These are phyloP conservation scores for Strobilomyces dryophilus DNA, from an alignment of 768 basidiomycete genomes.

Conservation along the genomic window DNA sequence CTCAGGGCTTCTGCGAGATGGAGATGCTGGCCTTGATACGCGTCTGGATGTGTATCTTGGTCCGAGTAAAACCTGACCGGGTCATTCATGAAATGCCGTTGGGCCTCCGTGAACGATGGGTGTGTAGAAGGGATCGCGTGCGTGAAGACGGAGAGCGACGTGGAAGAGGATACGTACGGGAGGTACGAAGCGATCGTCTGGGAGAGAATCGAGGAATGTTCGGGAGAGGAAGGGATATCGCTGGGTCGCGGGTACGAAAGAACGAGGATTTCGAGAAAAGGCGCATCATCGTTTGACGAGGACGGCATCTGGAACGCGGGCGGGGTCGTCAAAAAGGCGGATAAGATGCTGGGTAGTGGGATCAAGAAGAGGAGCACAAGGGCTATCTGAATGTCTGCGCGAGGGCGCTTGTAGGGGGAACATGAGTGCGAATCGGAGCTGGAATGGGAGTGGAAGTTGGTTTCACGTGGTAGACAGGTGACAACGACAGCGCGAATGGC, in stretches of 20 bases:
- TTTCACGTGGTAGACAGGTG: background rate
- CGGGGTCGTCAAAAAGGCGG: conserved; percentile 1
- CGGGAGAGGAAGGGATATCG: conserved; percentile 19
- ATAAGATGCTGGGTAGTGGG: conserved; percentile 1
- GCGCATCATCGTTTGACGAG: conserved; percentile 16
- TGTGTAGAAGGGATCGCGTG: conserved; percentile 29
- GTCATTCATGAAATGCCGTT: conserved; percentile 23
- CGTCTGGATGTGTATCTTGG: conserved; percentile 25
- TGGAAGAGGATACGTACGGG: conserved; percentile 30
- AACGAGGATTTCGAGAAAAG: conserved; percentile 38
- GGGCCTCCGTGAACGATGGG: conserved; percentile 29
- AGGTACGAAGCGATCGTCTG: conserved; percentile 36
- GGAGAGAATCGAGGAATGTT: conserved; percentile 27
- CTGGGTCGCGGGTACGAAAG: conserved; percentile 38
- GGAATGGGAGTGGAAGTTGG: background rate
- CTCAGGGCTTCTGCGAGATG: conserved; percentile 40
- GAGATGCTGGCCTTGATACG: conserved; percentile 33
- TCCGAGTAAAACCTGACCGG: conserved; percentile 26
- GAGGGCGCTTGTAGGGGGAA: conserved; percentile 4
- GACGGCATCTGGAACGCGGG: conserved; percentile 5
- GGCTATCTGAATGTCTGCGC: conserved; percentile 15
- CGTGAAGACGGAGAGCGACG: conserved; percentile 36
- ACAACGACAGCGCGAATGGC: conserved; percentile 5
- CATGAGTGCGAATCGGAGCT: background rate
- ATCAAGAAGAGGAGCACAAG: conserved; percentile 19